Evolutionary conservation across 75 land plant species (phyloP), one percentile per base, ranked within the genome.

Genomic region (Sequoia sempervirens): DNA sequence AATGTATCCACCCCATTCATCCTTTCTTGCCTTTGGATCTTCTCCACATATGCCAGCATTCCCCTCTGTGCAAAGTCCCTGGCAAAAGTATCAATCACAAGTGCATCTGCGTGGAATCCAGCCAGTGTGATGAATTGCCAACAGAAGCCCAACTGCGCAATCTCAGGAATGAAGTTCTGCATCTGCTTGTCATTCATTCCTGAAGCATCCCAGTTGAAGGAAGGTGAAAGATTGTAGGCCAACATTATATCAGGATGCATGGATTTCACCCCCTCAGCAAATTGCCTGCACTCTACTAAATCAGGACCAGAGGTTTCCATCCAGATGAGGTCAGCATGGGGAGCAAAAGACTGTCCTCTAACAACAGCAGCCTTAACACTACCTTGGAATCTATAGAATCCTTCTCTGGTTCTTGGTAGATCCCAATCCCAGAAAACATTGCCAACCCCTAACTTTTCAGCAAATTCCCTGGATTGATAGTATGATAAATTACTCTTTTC

Each of bases 191-290:
- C 97, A 50, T 45, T 90, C 97, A 95, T 92, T 20, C 93, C 91
- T 3, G 98, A 90, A n/a, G 97, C 97, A 85, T 96, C 97, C 97
- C 97, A 96, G 85, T 96, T 96, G 93, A 96, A 96, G 13, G 98
- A 95, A 14, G 94, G 94, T 0, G 94, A 93, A 1, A 93, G 84
- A 69, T 93, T 93, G 84, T 93, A 93, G 11, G 98, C 98, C 82
- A 96, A 85, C 95, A 95, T 95, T 9, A 70, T 82, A 82, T 95
- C 94, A 1, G 97, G 97, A 18, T 86, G 89, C 87, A 37, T 82
- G 3, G 94, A 82, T 76, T 85, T 88, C 80, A 96, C 90, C 38
- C 97, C 97, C 40, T 83, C 52, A 9, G 98, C 91, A 75, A 96
- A 96, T 52, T 87, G 83, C 12, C 90, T 89, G 81, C 95, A 94